Conservation (phyloP, 306 rosid species). For the Hippophae rhamnoides region DNA sequence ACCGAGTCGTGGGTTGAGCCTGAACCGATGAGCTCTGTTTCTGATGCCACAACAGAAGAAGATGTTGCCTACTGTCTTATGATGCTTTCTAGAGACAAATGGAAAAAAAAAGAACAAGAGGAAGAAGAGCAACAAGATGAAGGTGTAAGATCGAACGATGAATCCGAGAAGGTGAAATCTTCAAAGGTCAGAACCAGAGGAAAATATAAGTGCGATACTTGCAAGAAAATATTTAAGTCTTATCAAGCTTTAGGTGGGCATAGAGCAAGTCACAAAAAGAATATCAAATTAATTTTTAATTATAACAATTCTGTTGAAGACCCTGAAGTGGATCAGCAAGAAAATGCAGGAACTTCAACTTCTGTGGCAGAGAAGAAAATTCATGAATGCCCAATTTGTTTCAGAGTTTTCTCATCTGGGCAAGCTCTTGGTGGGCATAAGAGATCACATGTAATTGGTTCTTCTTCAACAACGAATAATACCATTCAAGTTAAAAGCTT, state of each 20-base stretch:
- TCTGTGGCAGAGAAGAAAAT: conserved; percentile 34
- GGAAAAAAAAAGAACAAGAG: conserved; percentile 25
- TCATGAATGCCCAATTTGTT: conserved; percentile 78
- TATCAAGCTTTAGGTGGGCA: conserved; percentile 94
- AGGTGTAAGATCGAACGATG: conserved; percentile 32
- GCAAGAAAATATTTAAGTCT: conserved; percentile 67
- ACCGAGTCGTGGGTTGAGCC: conserved; percentile 46
- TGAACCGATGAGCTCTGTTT: conserved; percentile 62
- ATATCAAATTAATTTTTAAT: not conserved
- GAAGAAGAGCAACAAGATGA: conserved; percentile 25
- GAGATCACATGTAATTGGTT: conserved; percentile 70
- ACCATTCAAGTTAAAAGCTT: conserved; percentile 7
- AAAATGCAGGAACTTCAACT: conserved; percentile 18
- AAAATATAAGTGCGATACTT: conserved; percentile 84
- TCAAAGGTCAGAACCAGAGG: conserved; percentile 27
- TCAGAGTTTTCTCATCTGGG: conserved; percentile 74
- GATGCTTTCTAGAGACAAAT: conserved; percentile 73
- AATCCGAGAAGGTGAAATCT: conserved; percentile 37
- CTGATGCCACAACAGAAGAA: conserved; percentile 66
- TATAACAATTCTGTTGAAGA: conserved; percentile 1
- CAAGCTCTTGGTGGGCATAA: conserved; percentile 97
- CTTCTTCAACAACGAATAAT: conserved; percentile 6
- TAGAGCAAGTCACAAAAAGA: conserved; percentile 89
- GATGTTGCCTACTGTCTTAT: conserved; percentile 74
- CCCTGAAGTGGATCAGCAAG: conserved; percentile 7